Base-by-base conservation (phyloP, 192 early-diverging fungal species). In the Rhizoclosmatium sp. region DNA sequence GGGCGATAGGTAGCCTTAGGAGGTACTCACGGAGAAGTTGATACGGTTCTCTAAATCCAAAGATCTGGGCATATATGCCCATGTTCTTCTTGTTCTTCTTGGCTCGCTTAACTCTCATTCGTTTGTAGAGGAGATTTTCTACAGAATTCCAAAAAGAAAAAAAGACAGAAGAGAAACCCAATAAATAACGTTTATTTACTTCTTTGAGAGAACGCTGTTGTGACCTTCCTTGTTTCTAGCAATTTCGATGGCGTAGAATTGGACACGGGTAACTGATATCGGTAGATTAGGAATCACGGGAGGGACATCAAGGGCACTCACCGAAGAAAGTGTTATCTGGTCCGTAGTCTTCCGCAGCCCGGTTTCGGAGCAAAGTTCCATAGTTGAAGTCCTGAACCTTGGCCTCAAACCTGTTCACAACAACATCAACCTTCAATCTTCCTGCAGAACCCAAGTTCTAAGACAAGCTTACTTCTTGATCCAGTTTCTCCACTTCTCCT, bases 181-280 rank as follows among this genome's bases (percentile, higher is more conserved):
- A 54, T 7, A 54, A 54, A 7, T 54, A 54, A 16, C 5, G 5
- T 12, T 19, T 62, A 49, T 7, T 71, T 40, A 71, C n/a, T 71
- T 48, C 73, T 72, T 71, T 12, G 46, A 71, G 23, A 48, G 61
- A 61, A 48, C 47, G 39, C n/a, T 71, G 83, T 97, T 97, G 65
- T 92, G 85, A 19, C 95, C 94, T 75, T 93, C 91, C 78, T 89
- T 92, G 87, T 96, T 97, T 69, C 97, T 85, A 51, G 94, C 94
- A 83, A 98, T 93, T 85, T 98, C 97, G 59, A 98, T 88, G 67
- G 93, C 94, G 80, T 91, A 92, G 86, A 98, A 98, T 91, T 97
- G 93, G 49, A 93, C 89, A 61, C 92, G 86, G 42, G 87, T 89
- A 1, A 89, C 89, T 92, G 83, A 65, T 31, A 3, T 44, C 21